These are phyloP conservation scores for Aechmea fasciata DNA, from an alignment of 176 grass and related monocot species.

Conservation along the genomic window DNA sequence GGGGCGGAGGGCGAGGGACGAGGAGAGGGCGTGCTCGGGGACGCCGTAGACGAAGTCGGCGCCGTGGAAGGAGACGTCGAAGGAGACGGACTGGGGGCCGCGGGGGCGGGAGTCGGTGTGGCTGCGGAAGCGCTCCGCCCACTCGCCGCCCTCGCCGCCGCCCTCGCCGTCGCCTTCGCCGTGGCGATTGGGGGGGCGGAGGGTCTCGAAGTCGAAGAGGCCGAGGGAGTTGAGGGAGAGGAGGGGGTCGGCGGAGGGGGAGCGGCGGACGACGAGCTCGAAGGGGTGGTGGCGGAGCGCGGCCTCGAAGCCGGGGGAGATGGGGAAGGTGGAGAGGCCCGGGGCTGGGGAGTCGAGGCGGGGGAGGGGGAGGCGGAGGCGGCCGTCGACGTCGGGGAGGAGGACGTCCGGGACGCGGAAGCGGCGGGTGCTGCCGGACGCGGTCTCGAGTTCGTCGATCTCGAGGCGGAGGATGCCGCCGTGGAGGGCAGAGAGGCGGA, in stretches of 20 bases:
- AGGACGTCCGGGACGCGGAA: slow-evolving; percentile 85
- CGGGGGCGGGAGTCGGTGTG: slow-evolving; percentile 76
- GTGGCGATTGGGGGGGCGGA: slow-evolving; percentile 33
- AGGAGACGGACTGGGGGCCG: slow-evolving; percentile 81
- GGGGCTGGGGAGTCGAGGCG: slow-evolving; percentile 19
- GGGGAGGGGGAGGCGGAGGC: slow-evolving; percentile 40
- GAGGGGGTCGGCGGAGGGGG: slow-evolving; percentile 35
- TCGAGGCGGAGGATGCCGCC: slow-evolving; percentile 55
- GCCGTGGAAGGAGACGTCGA: slow-evolving; percentile 78
- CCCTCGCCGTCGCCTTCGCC: slow-evolving; percentile 33
- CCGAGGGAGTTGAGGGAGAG: slow-evolving; percentile 86
- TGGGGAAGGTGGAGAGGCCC: slow-evolving; percentile 49
- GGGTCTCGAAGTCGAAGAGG: slow-evolving; percentile 86
- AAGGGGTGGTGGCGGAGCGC: slow-evolving; percentile 65
- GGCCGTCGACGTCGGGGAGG: slow-evolving; percentile 52
- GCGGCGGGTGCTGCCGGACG: slow-evolving; percentile 38
- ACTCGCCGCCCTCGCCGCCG: slow-evolving; percentile 43
- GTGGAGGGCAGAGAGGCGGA: slow-evolving; percentile 70
- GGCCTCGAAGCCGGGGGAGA: slow-evolving; percentile 55
- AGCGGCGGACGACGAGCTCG: slow-evolving; percentile 45
- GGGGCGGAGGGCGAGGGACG: slow-evolving; percentile 53
- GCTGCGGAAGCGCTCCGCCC: slow-evolving; percentile 77
- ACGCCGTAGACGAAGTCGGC: slow-evolving; percentile 91
- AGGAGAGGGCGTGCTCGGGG: slow-evolving; percentile 63
- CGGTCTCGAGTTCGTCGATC: slow-evolving; percentile 72